Evolutionary conservation across 257 asterid species (phyloP), one percentile per base, ranked within the genome.

Genomic region (Euphrasia confusa): DNA sequence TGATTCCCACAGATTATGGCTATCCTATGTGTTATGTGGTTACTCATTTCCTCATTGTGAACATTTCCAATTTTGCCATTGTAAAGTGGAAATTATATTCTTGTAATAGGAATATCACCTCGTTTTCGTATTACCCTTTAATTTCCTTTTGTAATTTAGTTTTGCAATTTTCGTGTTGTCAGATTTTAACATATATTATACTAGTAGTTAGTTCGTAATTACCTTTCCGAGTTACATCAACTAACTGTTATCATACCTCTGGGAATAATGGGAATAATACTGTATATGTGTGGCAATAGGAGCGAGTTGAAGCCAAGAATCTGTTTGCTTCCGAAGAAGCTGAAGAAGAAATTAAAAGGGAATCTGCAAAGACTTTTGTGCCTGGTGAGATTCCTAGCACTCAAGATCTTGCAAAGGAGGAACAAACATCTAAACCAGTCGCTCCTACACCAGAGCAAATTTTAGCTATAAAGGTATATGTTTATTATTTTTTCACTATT

Each of bases 381-480:
- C 87, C 95, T 42, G 81, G 74, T 60, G 99, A 93, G 78, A 69
- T 86, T 75, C 81, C 83, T 35, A 78, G 53, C 58, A 54, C 70
- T 58, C 75, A 79, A 42, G 95, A 89, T 75, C 76, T 58, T 40
- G 69, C 83, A 52, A 83, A 76, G 82, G 95, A 83, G 78, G 89
- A 82, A 57, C 84, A 79, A 75, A 33, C 92, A n/a, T 73, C 86
- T 67, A 85, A 89, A 70, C 82, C 95, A 48, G 69, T 35, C 78
- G 96, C 86, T 58, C 99, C 97, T 40, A 93, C 99, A 59, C 95
- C 94, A 0, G 89, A 93, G 82, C 99, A 93, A 78, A 89, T 87
- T 73, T 80, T 85, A 71, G 97, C 99, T 58, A 93, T 93, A 71
- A 93, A 89, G 99, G 99, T 89, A 70, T 59, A 49, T 14, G 24